Conservation (phyloP, 306 rosid species). For the Vachellia collinsii region DNA sequence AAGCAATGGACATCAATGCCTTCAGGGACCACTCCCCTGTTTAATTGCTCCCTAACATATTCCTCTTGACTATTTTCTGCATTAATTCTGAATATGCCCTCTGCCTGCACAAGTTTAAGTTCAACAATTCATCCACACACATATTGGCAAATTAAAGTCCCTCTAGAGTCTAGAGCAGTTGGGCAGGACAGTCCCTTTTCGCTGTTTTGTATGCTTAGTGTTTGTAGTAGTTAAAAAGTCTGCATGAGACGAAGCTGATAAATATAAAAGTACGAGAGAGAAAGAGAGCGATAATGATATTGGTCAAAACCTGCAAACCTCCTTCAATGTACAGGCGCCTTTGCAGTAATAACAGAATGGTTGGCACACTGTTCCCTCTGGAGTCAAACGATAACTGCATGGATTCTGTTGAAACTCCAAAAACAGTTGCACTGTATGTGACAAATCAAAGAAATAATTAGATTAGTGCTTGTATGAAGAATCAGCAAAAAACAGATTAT, state of each 20-base stretch:
- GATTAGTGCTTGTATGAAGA: not conserved
- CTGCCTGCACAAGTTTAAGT: conserved; percentile 54
- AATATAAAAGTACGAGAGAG: not conserved
- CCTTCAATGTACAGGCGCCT: conserved; percentile 67
- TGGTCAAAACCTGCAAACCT: conserved; percentile 68
- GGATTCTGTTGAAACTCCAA: conserved; percentile 87
- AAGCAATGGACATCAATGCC: conserved; percentile 74
- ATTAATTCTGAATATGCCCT: conserved; percentile 83
- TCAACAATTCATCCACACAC: conserved; percentile 22
- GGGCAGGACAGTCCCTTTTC: not conserved
- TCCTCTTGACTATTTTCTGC: conserved; percentile 79
- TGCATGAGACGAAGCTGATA: not conserved
- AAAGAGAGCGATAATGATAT: not conserved
- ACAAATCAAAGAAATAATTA: conserved; percentile 26
- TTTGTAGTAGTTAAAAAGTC: not conserved
- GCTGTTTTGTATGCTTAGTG: not conserved
- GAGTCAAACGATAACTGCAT: conserved; percentile 77
- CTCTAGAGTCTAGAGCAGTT: not conserved
- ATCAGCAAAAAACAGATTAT: conserved; percentile 6
- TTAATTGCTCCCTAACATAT: conserved; percentile 64
- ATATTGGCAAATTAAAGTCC: not conserved
- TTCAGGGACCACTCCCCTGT: conserved; percentile 68
- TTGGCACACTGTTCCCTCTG: conserved; percentile 82
- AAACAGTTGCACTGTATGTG: conserved; percentile 64
- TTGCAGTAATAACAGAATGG: conserved; percentile 82